Base-by-base conservation (phyloP, 2,329 filamentous ascomycete species). In the Simplicillium aogashimaense region DNA sequence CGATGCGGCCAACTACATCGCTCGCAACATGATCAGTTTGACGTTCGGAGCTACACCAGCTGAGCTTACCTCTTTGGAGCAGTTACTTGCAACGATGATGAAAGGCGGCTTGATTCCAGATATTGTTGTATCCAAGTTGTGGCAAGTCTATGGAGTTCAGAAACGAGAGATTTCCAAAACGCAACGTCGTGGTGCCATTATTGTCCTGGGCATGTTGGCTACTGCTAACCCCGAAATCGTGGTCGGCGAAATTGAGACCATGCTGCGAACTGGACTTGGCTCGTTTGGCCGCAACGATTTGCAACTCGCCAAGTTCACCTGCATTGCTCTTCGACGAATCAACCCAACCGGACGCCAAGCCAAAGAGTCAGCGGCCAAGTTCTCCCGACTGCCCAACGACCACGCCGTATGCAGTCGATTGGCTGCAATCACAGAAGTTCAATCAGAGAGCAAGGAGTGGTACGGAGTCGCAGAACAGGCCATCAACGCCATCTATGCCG, bases 1-100 rank as follows among this genome's bases (percentile, higher is more conserved):
- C 50, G 89, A 95, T 55, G 81, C 89, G 3, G 89, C 92, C 36
- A 95, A 94, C 59, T 98, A 94, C 57, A 83, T 98, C 53, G 90
- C 90, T 18, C 80, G 89, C 46, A 98, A 97, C 63, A 98, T 98
- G 90, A 97, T 97, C 61, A 95, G 89, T 70, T 66, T 98, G 54
- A 98, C 92, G 0, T 97, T 95, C 59, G 90, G 89, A 20, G 89
- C 90, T 1, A 94, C 90, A 0, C 87, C 90, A 1, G 92, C 94
- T 1, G 92, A 98, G 58, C 68, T 98, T 40, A 98, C 92, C 0
- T 97, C 88, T 36, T 71, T 98, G 8, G 92, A 98, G 61, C 92
- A 98, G 61, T 71, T 98, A 3, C 71, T 98, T 7, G 87, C 86
- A 46, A 97, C 88, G 0, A 98, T 98, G 92, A 95, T 95, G 86